Percentiles rank a stretch among this genome's conserved stretches.
phyloP scores from a whole-genome alignment of 495 filamentous ascomycete species.

The Cudoniella acicularis region DNA sequence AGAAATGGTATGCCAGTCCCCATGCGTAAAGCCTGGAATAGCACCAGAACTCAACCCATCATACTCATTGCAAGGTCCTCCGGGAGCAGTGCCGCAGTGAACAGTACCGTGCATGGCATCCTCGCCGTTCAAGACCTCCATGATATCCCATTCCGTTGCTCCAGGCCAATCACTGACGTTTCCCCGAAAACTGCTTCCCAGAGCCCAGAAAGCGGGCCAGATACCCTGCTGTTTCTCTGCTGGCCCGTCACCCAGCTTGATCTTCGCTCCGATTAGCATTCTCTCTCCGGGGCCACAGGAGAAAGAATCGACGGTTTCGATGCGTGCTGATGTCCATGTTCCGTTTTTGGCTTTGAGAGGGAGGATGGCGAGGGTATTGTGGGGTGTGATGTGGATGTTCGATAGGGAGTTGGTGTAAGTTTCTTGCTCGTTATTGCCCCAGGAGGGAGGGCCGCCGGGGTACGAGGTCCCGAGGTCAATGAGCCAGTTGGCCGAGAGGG shows the following conservation, averaged over 20 bases:
- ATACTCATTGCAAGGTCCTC: conserved; percentile 20
- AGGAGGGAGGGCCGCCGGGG: conserved; percentile 25
- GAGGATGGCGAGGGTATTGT: conserved; percentile 19
- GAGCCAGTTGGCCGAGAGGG: conserved; percentile 19
- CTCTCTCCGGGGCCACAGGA: neutral
- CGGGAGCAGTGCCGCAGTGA: conserved; percentile 20
- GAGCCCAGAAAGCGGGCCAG: conserved; percentile 32
- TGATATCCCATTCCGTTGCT: conserved; percentile 26
- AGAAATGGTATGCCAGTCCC: no score
- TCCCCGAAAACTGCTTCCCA: conserved; percentile 19
- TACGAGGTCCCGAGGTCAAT: conserved; percentile 27
- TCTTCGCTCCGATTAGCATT: conserved; percentile 23
- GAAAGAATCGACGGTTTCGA: conserved; percentile 10
- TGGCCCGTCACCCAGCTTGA: conserved; percentile 22
- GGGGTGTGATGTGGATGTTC: conserved; percentile 25
- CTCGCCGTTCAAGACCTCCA: conserved; percentile 24
- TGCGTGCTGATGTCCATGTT: conserved; percentile 27
- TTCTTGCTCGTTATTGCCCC: conserved; percentile 33
- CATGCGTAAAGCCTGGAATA: no score
- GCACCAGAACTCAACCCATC: no score
- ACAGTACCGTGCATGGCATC: conserved; percentile 17
- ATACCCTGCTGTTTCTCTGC: conserved; percentile 25
- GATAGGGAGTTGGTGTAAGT: conserved; percentile 24
- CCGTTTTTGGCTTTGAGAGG: conserved; percentile 14
- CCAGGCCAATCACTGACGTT: conserved; percentile 25